phyloP scores from a whole-genome alignment of 2,329 filamentous ascomycete genomes.

The Penicillium sp. region DNA sequence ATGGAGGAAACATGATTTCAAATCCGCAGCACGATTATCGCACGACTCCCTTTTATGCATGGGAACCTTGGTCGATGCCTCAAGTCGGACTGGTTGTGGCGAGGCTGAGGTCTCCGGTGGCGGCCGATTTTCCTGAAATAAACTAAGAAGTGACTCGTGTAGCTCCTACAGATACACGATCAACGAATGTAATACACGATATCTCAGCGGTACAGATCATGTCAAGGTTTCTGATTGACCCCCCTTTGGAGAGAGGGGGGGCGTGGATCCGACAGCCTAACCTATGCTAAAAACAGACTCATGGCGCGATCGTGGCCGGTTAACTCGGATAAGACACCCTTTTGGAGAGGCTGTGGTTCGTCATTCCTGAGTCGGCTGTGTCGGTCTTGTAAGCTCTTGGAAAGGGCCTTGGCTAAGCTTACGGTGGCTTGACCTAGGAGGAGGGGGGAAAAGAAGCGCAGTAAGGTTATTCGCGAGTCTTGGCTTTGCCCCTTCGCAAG shows the following conservation, averaged over 20 bases:
- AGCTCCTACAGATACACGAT: background rate
- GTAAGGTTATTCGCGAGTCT: conserved; percentile 22
- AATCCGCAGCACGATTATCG: conserved; percentile 10
- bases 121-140: background rate
- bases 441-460: conserved; percentile 8
- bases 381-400: conserved; percentile 20
- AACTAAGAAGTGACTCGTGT: background rate
- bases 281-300: conserved; percentile 6
- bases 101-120: conserved; percentile 2
- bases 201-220: background rate
- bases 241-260: background rate
- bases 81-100: conserved; percentile 9
- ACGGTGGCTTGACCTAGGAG: conserved; percentile 19
- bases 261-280: background rate
- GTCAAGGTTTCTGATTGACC: conserved; percentile 4
- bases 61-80: conserved; percentile 15
- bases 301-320: background rate
- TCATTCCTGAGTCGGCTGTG: background rate
- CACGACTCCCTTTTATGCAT: conserved; percentile 16
- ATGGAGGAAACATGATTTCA: conserved; percentile 12
- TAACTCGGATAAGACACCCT: background rate
- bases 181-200: background rate
- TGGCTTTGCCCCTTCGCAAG: conserved; percentile 18
- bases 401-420: conserved; percentile 22
- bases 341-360: background rate